Evolutionary conservation across 805 yeast genomes (phyloP), one percentile per base, ranked within the genome.

Genomic region (Starmerella bombicola): DNA sequence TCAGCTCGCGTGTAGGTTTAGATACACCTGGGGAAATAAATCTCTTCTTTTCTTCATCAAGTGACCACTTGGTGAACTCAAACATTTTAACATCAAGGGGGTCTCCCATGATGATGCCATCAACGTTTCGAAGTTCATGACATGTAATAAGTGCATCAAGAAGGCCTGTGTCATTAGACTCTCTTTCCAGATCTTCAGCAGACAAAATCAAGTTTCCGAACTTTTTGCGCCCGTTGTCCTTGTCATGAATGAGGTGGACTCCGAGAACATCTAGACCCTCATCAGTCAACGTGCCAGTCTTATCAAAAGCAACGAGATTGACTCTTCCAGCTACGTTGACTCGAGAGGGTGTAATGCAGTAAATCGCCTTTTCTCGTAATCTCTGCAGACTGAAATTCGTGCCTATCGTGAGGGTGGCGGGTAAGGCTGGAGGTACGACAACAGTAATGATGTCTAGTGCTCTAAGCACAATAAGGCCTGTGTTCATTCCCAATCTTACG

Each of bases 391-490:
- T 94, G 65, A 91, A 86, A 49, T 88, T 83, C 0, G 96, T 86
- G 16, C 98, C 99, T 45, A 91, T 88, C 0, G 98, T 85, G 46
- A 91, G 65, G 0, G 99, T 91, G 0, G 98, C 98, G 0, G 99
- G 99, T 33, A 91, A 68, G 0, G 98, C 98, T 1, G 99, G 99
- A 1, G 99, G 99, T 1, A 91, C 95, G 5, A 91, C 98, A 57
- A 91, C 85, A 0, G 99, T 91, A 40, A 91, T 79, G 38, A 91
- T 73, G 62, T 91, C 99, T 41, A 91, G 65, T 0, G 97, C 97
- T 51, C 99, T 71, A 41, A 91, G 64, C 5, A 86, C 68, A 66
- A 91, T 88, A 28, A 79, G 61, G 35, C 67, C 67, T 46, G 71
- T 70, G 4, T 79, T 76, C 29, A 91, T 60, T 0, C 93, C 91